Evolutionary conservation across 2,329 filamentous ascomycete species (phyloP).

Genomic region (Cryphonectria parasitica): DNA sequence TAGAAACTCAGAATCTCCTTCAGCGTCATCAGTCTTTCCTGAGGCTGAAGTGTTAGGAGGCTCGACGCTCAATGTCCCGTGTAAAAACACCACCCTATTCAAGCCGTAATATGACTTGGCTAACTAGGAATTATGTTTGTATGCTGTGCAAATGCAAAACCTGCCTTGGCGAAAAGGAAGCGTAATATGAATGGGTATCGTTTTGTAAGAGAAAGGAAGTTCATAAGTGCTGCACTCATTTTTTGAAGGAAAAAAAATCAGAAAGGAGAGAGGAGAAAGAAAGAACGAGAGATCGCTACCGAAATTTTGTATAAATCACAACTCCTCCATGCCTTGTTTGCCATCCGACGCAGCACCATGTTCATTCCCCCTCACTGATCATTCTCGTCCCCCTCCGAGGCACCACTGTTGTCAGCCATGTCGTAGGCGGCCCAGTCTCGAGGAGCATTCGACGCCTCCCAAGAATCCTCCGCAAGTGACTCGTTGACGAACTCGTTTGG

Average conservation of each 20-base stretch:
- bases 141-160: background rate
- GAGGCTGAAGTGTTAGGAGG: background rate
- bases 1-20: background rate
- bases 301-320: background rate
- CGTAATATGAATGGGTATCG: background rate
- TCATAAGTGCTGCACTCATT: background rate
- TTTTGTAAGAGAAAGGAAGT: too few relatives aligned
- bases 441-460: background rate
- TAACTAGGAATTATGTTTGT: background rate
- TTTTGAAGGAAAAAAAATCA: background rate
- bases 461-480: background rate
- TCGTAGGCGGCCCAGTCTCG: background rate
- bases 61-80: background rate
- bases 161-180: background rate
- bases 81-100: too few relatives aligned
- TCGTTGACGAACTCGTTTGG: conserved; percentile 28
- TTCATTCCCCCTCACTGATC: conserved; percentile 8
- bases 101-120: background rate
- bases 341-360: background rate
- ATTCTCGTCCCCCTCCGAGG: conserved; percentile 18
- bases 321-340: background rate
- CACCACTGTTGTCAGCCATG: background rate
- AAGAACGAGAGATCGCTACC: background rate
- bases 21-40: background rate
- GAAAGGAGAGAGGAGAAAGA: too few relatives aligned